Evolutionary conservation across 345 rosid species (phyloP), one percentile per base, ranked within the genome.

Genomic region (Bruguiera parviflora): DNA sequence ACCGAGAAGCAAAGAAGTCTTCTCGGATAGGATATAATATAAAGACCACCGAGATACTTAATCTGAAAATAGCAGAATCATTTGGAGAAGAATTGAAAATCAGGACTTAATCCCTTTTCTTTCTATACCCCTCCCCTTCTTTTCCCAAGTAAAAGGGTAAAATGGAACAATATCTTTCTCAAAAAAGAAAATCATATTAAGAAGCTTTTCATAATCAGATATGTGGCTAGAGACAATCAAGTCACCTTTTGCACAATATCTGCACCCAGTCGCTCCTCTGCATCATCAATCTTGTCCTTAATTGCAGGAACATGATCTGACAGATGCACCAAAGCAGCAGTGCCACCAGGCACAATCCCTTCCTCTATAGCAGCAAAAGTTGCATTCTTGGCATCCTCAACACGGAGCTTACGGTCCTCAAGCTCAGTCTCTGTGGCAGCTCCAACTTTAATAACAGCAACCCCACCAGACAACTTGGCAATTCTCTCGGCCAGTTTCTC

Each of bases 401-500:
- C 88, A 6, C 95, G 89, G 20, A 92, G 97, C 79, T 89, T 90
- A 27, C 97, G 92, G 73, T 90, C 98, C 76, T 96, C 98, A 24
- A 96, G 97, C 81, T 96, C 99, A 20, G 97, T 86, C 80, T 96
- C 98, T 0, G 99, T 96, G 21, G 99, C 98, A 63, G 99, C 99
- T 43, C 99, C 99, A 16, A 87, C 99, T 79, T 96, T 90, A 76
- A 96, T 84, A 47, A 96, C 98, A 56, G 97, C 98, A 74, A 96
- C 98, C 64, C 99, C 98, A 64, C 99, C 97, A 24, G 98, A 90
- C 58, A 96, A 66, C 65, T 96, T 96, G 62, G 99, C 97, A 51
- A 92, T 90, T 75, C 99, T 90, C 85, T 96, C 97, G 4, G 99
- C 97, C 6, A 92, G 83, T 81, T 92, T 96, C 78, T 90, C 88